These are phyloP conservation scores for Beta macrorhiza DNA, from an alignment of 179 eudicot species.

Conservation along the genomic window DNA sequence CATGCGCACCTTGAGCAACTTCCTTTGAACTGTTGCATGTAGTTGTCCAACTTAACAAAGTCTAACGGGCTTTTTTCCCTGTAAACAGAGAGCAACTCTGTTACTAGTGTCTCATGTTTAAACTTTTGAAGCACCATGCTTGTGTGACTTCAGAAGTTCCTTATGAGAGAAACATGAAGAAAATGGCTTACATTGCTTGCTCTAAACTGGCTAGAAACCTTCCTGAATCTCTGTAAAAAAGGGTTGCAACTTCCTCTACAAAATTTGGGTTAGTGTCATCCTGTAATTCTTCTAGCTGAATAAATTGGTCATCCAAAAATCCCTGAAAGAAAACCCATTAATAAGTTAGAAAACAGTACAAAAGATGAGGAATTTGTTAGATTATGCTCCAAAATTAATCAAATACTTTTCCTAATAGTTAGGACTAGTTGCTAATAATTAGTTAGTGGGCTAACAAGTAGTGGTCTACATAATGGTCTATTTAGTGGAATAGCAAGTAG, in stretches of 20 bases:
- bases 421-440: too few relatives aligned
- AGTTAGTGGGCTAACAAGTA: too few relatives aligned
- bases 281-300: conserved; percentile 82
- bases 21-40: conserved; percentile 83
- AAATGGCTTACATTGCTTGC: conserved; percentile 59
- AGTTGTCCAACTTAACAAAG: conserved; percentile 61
- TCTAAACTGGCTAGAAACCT: conserved; percentile 58
- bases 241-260: conserved; percentile 81
- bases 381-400: too few relatives aligned
- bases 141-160: not conserved
- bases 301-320: conserved; percentile 77
- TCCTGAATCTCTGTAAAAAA: conserved; percentile 73
- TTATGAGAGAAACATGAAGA: not conserved
- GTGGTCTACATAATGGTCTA: too few relatives aligned
- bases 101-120: not conserved
- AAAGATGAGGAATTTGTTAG: too few relatives aligned
- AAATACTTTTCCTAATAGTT: too few relatives aligned
- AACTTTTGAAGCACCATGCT: not conserved
- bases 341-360: conserved; percentile 7
- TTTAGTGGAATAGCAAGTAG: too few relatives aligned
- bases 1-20: conserved; percentile 69
- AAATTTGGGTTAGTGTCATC: conserved; percentile 82
- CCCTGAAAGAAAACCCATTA: conserved; percentile 42
- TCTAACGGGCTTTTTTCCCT: conserved; percentile 58
- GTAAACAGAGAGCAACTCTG: conserved; percentile 15